These are phyloP conservation scores for Ophiocordyceps robertsii DNA, from an alignment of 2,329 filamentous ascomycete species.

Conservation along the genomic window DNA sequence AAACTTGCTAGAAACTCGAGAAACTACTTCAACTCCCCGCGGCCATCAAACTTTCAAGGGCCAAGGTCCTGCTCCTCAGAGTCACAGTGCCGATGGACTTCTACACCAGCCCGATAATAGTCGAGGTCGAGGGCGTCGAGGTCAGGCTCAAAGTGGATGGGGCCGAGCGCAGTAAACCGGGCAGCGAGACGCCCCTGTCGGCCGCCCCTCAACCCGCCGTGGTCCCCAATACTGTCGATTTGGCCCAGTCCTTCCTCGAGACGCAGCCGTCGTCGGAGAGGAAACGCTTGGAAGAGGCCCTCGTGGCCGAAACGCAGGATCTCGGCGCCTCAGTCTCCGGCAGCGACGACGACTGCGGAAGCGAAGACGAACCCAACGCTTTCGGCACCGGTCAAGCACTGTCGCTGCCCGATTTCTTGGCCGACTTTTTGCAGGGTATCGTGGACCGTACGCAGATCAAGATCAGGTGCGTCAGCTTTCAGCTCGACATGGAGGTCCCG, in stretches of 20 bases:
- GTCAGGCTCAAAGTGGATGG: constrained; percentile 46
- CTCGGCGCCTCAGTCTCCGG: constrained; percentile 45
- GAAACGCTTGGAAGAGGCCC: constrained; percentile 52
- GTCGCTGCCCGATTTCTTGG: constrained; percentile 56
- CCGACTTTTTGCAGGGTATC: constrained; percentile 60
- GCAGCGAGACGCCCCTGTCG: constrained; percentile 21
- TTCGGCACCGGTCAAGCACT: constrained; percentile 59
- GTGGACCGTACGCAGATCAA: constrained; percentile 56
- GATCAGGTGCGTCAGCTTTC: constrained; percentile 51
- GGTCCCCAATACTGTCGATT: constrained; percentile 56
- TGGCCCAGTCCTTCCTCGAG: constrained; percentile 68
- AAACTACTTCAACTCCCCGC: constrained; percentile 61
- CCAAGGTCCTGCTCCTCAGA: constrained; percentile 62
- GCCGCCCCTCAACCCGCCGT: constrained; percentile 13
- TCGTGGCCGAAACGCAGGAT: constrained; percentile 49
- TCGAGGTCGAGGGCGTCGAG: constrained; percentile 72
- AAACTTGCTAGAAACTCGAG: constrained; percentile 59
- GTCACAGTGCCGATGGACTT: constrained; percentile 81
- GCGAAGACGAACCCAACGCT: constrained; percentile 41
- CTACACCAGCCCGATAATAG: constrained; percentile 67
- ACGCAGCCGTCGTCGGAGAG: constrained; percentile 54
- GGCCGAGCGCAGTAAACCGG: constrained; percentile 20
- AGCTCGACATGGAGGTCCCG: constrained; percentile 48
- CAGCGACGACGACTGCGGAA: constrained; percentile 46
- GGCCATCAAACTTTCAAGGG: constrained; percentile 56